These are phyloP conservation scores for Starmerella floris DNA, from an alignment of 805 yeast species.

Conservation along the genomic window DNA sequence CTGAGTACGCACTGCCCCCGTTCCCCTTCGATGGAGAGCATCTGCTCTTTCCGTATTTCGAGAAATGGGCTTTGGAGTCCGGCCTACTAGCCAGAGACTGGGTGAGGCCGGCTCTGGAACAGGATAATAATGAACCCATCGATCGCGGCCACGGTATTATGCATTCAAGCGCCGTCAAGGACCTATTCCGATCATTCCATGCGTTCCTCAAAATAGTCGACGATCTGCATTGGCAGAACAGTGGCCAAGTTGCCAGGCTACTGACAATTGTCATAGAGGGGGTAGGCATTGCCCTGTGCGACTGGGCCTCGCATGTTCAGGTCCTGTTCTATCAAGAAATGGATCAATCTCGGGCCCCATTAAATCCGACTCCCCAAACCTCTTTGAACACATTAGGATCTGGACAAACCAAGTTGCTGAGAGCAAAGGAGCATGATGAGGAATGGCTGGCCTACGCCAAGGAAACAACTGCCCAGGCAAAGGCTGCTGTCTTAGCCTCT, in stretches of 20 bases:
- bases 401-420: not conserved
- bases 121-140: slow-evolving; percentile 45
- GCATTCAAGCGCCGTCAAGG: slow-evolving; percentile 50
- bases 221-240: slow-evolving; percentile 52
- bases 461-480: slow-evolving; percentile 25
- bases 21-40: slow-evolving; percentile 46
- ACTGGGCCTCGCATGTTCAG: slow-evolving; percentile 33
- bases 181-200: slow-evolving; percentile 50
- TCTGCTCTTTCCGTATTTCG: slow-evolving; percentile 38
- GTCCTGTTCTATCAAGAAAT: slow-evolving; percentile 14
- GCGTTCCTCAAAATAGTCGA: slow-evolving; percentile 45
- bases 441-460: slow-evolving; percentile 29
- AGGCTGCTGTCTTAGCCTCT: slow-evolving; percentile 17
- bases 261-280: slow-evolving; percentile 49
- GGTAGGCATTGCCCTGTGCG: slow-evolving; percentile 46
- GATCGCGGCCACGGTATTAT: slow-evolving; percentile 30
- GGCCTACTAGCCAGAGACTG: slow-evolving; percentile 35
- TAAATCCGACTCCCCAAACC: not conserved
- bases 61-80: slow-evolving; percentile 33
- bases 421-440: slow-evolving; percentile 20
- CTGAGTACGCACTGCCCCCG: slow-evolving; percentile 10
- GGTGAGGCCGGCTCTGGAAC: slow-evolving; percentile 41
- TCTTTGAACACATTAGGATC: not conserved
- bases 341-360: not conserved
- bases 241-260: slow-evolving; percentile 46